These are phyloP conservation scores for Cryphonectria radicalis DNA, from an alignment of 2,329 filamentous ascomycete genomes.

Conservation along the genomic window DNA sequence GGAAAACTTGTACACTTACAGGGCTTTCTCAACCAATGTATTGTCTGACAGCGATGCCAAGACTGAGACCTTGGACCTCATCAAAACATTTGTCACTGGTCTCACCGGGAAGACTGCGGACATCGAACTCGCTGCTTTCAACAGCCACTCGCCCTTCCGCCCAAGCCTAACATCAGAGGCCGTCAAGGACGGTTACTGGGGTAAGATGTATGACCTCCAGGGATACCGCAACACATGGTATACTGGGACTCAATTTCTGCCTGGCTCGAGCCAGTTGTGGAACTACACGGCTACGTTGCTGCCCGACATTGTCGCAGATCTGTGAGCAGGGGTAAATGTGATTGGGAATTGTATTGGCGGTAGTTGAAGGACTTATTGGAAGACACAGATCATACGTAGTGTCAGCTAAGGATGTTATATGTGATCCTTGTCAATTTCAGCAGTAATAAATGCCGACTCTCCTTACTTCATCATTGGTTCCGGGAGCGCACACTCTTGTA, in stretches of 20 bases:
- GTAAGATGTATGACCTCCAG: constrained; percentile 39
- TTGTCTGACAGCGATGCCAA: constrained; percentile 8
- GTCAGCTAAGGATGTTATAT: neutral
- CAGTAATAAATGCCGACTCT: neutral
- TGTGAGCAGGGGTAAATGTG: neutral
- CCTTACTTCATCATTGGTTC: neutral
- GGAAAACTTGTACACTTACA: neutral
- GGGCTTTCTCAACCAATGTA: neutral
- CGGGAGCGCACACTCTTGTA: neutral
- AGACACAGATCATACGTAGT: neutral
- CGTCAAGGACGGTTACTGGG: constrained; percentile 38
- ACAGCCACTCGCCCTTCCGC: constrained; percentile 33
- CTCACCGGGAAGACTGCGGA: neutral
- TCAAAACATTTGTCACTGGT: constrained; percentile 8
- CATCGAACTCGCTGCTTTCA: constrained; percentile 32
- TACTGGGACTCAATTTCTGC: constrained; percentile 35
- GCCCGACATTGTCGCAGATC: neutral
- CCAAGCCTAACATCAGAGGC: constrained; percentile 33
- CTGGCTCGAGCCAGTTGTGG: constrained; percentile 3
- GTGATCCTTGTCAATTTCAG: neutral
- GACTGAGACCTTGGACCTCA: constrained; percentile 21
- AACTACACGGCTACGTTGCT: constrained; percentile 8
- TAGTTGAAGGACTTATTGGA: neutral
- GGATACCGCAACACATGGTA: constrained; percentile 41
- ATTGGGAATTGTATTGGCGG: neutral